These are phyloP conservation scores for Moesziomyces sp. DNA, from an alignment of 1,284 basidiomycete genomes.

Conservation along the genomic window DNA sequence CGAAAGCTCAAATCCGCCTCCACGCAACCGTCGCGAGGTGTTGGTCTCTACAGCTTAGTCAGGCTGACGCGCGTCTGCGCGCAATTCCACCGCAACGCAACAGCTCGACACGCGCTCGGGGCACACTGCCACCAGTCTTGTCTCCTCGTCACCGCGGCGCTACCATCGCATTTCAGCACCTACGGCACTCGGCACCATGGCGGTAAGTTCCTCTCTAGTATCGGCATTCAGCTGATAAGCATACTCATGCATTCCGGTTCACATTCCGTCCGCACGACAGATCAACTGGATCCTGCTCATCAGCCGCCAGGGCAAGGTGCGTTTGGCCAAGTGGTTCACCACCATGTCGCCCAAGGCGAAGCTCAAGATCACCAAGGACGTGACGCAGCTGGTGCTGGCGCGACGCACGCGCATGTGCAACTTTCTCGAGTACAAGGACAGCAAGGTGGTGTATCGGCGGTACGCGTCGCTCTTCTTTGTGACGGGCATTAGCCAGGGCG, in stretches of 20 bases:
- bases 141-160: not conserved
- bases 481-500: conserved; percentile 84
- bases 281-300: conserved; percentile 84
- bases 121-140: conserved; percentile 4
- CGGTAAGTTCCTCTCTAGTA: not conserved
- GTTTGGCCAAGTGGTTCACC: conserved; percentile 98
- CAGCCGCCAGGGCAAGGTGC: conserved; percentile 96
- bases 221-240: no score
- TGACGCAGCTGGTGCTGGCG: conserved; percentile 96
- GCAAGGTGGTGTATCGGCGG: conserved; percentile 88
- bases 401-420: conserved; percentile 98
- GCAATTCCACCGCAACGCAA: not conserved
- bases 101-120: conserved; percentile 18
- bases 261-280: conserved; percentile 30
- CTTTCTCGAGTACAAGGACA: conserved; percentile 92
- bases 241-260: no score
- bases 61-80: conserved; percentile 11
- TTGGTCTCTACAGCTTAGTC: conserved; percentile 28
- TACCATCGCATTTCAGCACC: no score
- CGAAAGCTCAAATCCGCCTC: not conserved
- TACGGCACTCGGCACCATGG: not conserved
- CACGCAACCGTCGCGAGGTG: conserved; percentile 5
- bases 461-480: conserved; percentile 99
- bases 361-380: conserved; percentile 98
- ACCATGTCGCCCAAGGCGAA: conserved; percentile 94